Percentiles rank a stretch among this genome's conserved stretches.
Evolutionary conservation across 345 rosid genomes (phyloP).

Genomic region (Syzygium aromaticum): DNA sequence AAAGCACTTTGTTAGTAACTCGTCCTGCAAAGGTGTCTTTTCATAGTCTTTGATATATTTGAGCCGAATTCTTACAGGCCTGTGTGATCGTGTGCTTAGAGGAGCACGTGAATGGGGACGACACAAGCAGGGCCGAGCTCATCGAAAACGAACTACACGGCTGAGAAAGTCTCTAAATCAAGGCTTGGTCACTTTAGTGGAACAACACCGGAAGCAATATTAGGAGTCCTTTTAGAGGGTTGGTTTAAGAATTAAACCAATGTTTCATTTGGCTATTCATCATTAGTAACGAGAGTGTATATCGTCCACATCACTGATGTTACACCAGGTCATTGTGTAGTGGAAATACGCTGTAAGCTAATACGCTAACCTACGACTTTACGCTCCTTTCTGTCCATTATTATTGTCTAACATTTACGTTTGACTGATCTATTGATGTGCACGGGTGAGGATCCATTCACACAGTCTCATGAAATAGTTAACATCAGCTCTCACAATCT

Average conservation of each 20-base stretch:
- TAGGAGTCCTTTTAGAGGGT: neutral
- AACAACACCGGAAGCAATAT: neutral
- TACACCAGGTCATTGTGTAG: no score
- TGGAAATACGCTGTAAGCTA: no score
- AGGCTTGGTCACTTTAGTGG: neutral
- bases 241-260: no score
- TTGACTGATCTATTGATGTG: neutral
- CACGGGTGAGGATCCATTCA: no score
- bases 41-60: neutral
- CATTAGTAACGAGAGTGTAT: neutral
- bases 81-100: conserved; percentile 74
- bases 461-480: neutral
- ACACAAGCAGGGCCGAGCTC: conserved; percentile 71
- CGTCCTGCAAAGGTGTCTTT: neutral
- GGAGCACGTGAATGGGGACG: conserved; percentile 97
- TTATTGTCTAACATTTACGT: neutral
- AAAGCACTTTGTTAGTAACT: no score
- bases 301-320: neutral
- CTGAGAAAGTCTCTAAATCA: conserved; percentile 26
- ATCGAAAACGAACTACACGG: conserved; percentile 55
- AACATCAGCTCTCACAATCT: neutral
- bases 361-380: no score
- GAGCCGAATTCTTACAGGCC: conserved; percentile 27
- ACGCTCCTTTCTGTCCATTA: no score
- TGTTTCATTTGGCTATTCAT: neutral